Conservation (phyloP, 1,139 yeast genomes). For the Komagataea norvegica region DNA sequence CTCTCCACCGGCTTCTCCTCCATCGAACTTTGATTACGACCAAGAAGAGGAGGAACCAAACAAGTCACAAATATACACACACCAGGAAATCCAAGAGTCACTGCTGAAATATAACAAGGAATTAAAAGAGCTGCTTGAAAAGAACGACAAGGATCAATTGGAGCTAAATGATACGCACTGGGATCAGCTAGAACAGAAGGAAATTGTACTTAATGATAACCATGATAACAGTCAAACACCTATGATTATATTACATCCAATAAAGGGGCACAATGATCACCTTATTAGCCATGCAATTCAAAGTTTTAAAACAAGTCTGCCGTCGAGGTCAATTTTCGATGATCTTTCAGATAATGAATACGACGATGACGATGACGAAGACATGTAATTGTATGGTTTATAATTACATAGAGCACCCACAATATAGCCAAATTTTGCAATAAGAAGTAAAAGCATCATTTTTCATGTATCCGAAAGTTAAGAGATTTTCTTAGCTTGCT, state of each 20-base stretch:
- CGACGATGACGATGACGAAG: conserved; percentile 5
- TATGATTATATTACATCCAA: conserved; percentile 23
- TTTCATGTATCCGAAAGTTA: too few relatives aligned
- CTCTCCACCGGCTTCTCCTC: conserved; percentile 40
- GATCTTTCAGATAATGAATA: conserved; percentile 22
- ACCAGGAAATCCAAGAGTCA: conserved; percentile 22
- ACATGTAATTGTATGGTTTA: not conserved
- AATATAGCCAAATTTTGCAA: too few relatives aligned
- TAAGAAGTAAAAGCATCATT: too few relatives aligned
- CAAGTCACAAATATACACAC: conserved; percentile 24
- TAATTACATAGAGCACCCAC: not conserved
- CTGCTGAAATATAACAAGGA: conserved; percentile 18
- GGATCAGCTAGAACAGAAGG: conserved; percentile 13
- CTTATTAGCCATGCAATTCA: conserved; percentile 23
- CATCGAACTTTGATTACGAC: conserved; percentile 35
- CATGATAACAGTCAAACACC: conserved; percentile 13
- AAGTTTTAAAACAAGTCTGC: conserved; percentile 26
- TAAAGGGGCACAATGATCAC: conserved; percentile 24
- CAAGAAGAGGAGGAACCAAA: conserved; percentile 34
- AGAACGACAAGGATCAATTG: conserved; percentile 12
- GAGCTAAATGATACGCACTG: conserved; percentile 5
- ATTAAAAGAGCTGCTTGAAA: conserved; percentile 13
- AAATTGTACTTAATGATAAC: conserved; percentile 22
- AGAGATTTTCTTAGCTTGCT: too few relatives aligned
- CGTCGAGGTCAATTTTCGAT: conserved; percentile 35